Base-by-base conservation (phyloP, 768 basidiomycete genomes). In the Podaxis pistillaris region DNA sequence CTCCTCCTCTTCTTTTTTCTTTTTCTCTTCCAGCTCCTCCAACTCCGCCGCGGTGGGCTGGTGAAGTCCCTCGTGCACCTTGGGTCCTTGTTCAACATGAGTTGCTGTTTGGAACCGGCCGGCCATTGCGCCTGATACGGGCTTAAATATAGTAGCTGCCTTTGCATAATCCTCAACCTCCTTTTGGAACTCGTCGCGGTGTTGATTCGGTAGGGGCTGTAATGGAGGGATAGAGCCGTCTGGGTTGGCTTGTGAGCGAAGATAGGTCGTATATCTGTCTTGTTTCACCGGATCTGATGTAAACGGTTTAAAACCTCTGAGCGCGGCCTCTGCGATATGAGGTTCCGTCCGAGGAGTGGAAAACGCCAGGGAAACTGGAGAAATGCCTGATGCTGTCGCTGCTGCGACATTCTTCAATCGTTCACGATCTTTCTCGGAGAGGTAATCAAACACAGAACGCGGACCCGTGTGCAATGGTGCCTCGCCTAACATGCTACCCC, bases 271-370 rank as follows among this genome's bases (percentile, higher is more conserved):
- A 71, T 98, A 99, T 2, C 96, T 90, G 0, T 86, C 80, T 72
- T 98, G 96, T 72, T 96, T 96, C 19, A 72, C 71, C 0, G 87
- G 86, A 63, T 96, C 85, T 1, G 83, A 76, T 0, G 84, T 82
- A 72, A 96, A 98, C 0, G 96, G 96, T 68, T 93, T 87, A 74
- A 96, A 98, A 0, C 97, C 97, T 36, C 80, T 79, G 13, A 98
- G 75, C 0, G 96, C 97, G 13, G 94, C 90, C 69, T 90, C 83
- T 0, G 96, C 96, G 13, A 93, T 82, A 17, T 89, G 87, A 1
- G 92, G 85, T 26, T 94, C 92, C 7, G 84, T 78, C 3, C 77
- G 81, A 7, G 93, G 86, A 75, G 73, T 22, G 68, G 64, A 26
- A 22, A 62, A 58, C 59, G 52, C 8, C 4, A 64, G 38, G 44